These are phyloP conservation scores for Nigrospora osmanthi DNA, from an alignment of 2,329 filamentous ascomycete species.

Conservation along the genomic window DNA sequence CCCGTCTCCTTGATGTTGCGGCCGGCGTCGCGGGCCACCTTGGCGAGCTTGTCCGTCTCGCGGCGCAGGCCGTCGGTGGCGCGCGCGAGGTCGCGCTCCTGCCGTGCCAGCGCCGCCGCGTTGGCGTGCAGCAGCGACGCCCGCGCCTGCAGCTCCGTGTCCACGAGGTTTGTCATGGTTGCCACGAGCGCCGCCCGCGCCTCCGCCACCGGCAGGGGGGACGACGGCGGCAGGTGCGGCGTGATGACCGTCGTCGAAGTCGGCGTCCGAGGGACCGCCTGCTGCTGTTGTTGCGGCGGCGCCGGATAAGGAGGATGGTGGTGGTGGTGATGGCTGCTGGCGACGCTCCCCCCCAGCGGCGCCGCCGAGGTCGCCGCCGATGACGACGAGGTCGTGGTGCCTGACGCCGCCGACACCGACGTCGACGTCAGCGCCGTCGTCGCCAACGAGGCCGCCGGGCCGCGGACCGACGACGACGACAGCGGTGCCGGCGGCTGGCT, in stretches of 20 bases:
- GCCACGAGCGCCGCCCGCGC: slow-evolving; percentile 53
- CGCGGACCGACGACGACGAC: no score
- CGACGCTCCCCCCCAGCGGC: background rate
- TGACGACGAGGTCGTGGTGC: no score
- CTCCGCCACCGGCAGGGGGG: slow-evolving; percentile 42
- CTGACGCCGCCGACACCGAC: no score
- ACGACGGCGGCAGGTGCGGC: slow-evolving; percentile 14
- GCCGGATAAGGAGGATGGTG: background rate
- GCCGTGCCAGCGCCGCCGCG: slow-evolving; percentile 53
- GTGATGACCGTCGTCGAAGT: no score
- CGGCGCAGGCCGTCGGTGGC: slow-evolving; percentile 52
- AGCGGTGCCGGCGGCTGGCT: no score
- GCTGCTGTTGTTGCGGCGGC: no score
- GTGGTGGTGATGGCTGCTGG: background rate
- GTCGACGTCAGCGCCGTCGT: no score
- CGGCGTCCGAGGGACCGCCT: no score
- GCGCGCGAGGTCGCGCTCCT: slow-evolving; percentile 57
- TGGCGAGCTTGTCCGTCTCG: slow-evolving; percentile 59
- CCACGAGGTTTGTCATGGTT: slow-evolving; percentile 61
- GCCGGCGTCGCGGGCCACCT: slow-evolving; percentile 54
- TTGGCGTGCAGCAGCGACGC: slow-evolving; percentile 65
- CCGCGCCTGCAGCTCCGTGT: slow-evolving; percentile 59
- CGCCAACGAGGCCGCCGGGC: no score
- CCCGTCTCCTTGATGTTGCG: slow-evolving; percentile 68
- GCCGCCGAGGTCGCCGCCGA: background rate